A percentile compares a stretch with the other conserved stretches of the same genome.
Conservation (phyloP, 805 yeast genomes). For the Wickerhamomyces bisporus region DNA sequence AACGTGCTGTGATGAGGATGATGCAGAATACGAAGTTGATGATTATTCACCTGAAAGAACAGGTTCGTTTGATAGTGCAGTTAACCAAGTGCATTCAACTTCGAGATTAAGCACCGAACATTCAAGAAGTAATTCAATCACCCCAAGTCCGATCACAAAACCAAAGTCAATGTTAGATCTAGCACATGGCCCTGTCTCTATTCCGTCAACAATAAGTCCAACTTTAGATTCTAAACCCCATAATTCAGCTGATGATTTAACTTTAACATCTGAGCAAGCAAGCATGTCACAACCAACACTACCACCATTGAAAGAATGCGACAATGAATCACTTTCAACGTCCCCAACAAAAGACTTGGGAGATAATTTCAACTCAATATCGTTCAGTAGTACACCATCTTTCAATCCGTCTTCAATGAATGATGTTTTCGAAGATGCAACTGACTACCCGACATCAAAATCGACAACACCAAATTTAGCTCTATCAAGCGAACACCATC, state of each 20-base stretch:
- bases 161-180: constrained; percentile 24
- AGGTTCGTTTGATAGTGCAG: not conserved
- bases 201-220: not conserved
- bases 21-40: constrained; percentile 10
- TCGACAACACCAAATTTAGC: not conserved
- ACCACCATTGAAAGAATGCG: constrained; percentile 14
- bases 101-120: not conserved
- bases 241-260: not conserved
- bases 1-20: constrained; percentile 50
- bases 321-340: constrained; percentile 5
- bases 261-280: not conserved
- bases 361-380: not conserved
- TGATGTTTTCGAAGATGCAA: not conserved
- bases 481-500: too few species aligned
- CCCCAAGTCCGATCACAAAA: constrained; percentile 8
- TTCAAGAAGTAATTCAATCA: constrained; percentile 1
- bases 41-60: not conserved
- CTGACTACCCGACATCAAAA: not conserved
- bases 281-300: constrained; percentile 4
- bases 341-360: not conserved
- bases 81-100: not conserved
- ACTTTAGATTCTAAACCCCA: not conserved
- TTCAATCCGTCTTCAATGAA: not conserved
- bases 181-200: constrained; percentile 1
- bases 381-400: not conserved